Percentiles rank a stretch among this genome's conserved stretches.
These are phyloP conservation scores for Calonectria honghensis DNA, from an alignment of 2,329 filamentous ascomycete genomes.

Conservation along the genomic window DNA sequence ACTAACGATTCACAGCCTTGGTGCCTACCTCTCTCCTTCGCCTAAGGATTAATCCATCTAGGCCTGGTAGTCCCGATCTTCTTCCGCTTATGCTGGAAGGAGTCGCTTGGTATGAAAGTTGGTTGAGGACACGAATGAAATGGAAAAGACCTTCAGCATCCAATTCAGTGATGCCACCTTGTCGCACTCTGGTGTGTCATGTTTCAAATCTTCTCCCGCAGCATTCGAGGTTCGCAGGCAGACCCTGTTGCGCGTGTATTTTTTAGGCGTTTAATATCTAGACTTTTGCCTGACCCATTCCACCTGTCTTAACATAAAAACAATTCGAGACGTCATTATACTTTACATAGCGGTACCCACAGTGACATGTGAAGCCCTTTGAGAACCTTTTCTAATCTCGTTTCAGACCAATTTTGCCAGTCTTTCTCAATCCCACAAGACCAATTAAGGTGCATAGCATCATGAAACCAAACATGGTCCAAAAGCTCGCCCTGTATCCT, in stretches of 20 bases:
- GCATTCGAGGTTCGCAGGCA: conserved; percentile 6
- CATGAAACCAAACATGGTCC: conserved; percentile 69
- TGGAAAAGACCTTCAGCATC: conserved; percentile 3
- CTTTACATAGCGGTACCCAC: not conserved
- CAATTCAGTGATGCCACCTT: not conserved
- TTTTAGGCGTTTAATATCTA: conserved; percentile 22
- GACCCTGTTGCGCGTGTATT: conserved; percentile 12
- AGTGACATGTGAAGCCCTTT: not conserved
- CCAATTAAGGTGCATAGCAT: conserved; percentile 63
- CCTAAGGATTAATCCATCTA: conserved; percentile 16
- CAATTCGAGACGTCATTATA: not conserved
- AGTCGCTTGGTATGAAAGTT: conserved; percentile 19
- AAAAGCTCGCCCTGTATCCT: conserved; percentile 71
- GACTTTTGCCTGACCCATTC: not conserved
- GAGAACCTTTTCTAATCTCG: conserved; percentile 53
- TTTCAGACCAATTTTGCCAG: conserved; percentile 69
- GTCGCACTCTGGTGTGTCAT: not conserved
- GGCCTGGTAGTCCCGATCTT: conserved; percentile 17
- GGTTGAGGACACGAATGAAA: conserved; percentile 19
- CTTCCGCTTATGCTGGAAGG: conserved; percentile 6
- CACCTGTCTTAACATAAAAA: conserved; percentile 7
- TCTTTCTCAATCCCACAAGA: conserved; percentile 62
- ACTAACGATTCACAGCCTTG: conserved; percentile 28
- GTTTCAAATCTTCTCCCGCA: not conserved
- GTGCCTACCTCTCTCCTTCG: conserved; percentile 35